Base-by-base conservation (phyloP, 1,284 basidiomycete species). In the Trametes versicolor region DNA sequence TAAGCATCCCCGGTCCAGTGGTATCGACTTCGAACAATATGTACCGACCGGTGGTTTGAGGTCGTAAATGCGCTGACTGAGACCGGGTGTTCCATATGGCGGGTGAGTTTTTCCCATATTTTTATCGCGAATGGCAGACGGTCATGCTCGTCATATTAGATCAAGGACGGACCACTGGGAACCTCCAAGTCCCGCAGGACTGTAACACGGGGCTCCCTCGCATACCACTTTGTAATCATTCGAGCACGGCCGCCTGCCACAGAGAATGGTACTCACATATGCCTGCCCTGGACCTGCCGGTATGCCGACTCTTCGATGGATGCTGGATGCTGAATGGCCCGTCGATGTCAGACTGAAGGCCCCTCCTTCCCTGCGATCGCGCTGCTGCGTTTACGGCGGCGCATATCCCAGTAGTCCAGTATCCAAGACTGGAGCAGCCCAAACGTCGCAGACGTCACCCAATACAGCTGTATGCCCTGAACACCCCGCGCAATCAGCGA, bases 401-500 rank as follows among this genome's bases (percentile, higher is more conserved):
- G 81, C 56, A 80, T 74, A 64, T 88, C 85, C 79, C 82, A 83
- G 78, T 83, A 90, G 60, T 93, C 89, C 64, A 96, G 82, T n/a
- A 85, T 69, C 84, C 90, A 91, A 8, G 92, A 92, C 74, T 96
- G 94, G 19, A 90, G 65, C 25, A 97, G 79, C 41, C 94, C 94
- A 74, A 93, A 93, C 21, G 86, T 77, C 27, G 94, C 91, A 8
- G 94, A 96, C 6, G 93, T 89, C 3, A 92, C 81, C 95, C 95
- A 97, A 74, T 95, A 96, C 21, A 96, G 72, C 51, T 90, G 82
- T 21, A 97, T 83, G 54, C 91, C 87, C 93, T 96, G 70, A 5
- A 65, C 21, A 2, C 23, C 23, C 41, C 57, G 15, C 39, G 21
- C 47, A 43, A 36, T 61, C 54, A 63, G 65, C 58, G 34, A 32